These are phyloP conservation scores for Teratosphaeriaceae sp. DNA, from an alignment of 2,329 filamentous ascomycete species.

Conservation along the genomic window DNA sequence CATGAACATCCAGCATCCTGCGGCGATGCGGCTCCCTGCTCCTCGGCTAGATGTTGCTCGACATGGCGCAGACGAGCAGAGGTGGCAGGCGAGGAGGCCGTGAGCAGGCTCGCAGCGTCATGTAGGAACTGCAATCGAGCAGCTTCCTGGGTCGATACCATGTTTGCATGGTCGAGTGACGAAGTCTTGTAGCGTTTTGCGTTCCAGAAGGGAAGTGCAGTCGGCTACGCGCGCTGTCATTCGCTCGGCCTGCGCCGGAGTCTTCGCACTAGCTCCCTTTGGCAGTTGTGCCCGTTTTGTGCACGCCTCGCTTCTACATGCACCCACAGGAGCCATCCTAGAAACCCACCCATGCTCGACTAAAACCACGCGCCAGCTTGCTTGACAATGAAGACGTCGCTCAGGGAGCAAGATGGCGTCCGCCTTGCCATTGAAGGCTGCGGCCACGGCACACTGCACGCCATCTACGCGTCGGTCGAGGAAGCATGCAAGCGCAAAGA, in stretches of 20 bases:
- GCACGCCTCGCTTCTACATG: no score
- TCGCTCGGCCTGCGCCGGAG: no score
- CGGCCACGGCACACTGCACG: slow-evolving; percentile 84
- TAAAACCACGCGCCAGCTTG: no score
- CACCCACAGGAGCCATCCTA: no score
- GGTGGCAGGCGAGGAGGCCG: slow-evolving; percentile 9
- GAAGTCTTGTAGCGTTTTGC: no score
- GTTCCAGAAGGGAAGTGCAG: no score
- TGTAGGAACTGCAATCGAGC: background rate
- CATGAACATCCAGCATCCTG: slow-evolving; percentile 51
- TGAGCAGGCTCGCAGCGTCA: slow-evolving; percentile 3
- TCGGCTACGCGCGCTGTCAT: no score
- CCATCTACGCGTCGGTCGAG: slow-evolving; percentile 77
- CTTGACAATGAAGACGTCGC: slow-evolving; percentile 9
- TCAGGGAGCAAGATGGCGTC: slow-evolving; percentile 33
- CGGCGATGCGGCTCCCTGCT: slow-evolving; percentile 30
- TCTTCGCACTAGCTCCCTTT: no score
- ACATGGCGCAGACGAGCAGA: slow-evolving; percentile 12
- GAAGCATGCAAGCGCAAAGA: slow-evolving; percentile 61
- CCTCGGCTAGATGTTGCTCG: background rate
- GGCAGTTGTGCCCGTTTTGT: no score
- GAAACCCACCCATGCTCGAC: no score
- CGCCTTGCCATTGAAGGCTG: slow-evolving; percentile 84
- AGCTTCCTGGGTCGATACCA: background rate
- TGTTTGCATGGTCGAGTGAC: no score